Percentiles rank a stretch among this genome's conserved stretches.
These are phyloP conservation scores for Epichloe gansuensis DNA, from an alignment of 2,329 filamentous ascomycete species.

Conservation along the genomic window DNA sequence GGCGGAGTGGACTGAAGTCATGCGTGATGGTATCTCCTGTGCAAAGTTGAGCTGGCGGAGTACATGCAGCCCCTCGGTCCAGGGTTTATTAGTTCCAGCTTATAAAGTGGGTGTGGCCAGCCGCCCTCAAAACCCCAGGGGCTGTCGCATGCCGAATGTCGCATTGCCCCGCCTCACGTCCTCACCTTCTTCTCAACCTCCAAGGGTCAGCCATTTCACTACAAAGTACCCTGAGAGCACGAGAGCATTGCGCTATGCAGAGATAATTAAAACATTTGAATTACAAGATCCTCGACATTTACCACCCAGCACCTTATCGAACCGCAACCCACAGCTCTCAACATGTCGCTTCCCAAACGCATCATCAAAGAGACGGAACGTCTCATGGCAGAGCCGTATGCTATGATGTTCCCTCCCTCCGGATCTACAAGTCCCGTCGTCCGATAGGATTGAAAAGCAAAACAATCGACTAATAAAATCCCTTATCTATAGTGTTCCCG, in stretches of 20 bases:
- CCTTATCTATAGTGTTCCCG: conserved; percentile 57
- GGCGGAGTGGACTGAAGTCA: not conserved
- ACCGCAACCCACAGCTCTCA: conserved; percentile 1
- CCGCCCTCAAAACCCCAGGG: not conserved
- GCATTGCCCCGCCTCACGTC: conserved; percentile 8
- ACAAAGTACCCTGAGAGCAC: not conserved
- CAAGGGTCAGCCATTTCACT: not conserved
- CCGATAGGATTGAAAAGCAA: not conserved
- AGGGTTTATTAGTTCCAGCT: too few species aligned
- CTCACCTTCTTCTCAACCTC: not conserved
- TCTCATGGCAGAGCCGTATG: conserved; percentile 90
- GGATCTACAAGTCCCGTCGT: conserved; percentile 3
- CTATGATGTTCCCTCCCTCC: conserved; percentile 2
- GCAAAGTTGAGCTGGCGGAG: not conserved
- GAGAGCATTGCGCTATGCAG: not conserved
- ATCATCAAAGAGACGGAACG: conserved; percentile 98
- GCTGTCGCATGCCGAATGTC: conserved; percentile 7
- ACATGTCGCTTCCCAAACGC: conserved; percentile 77
- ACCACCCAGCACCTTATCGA: not conserved
- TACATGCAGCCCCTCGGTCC: not conserved
- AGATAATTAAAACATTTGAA: not conserved
- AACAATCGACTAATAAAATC: not conserved
- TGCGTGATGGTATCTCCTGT: not conserved
- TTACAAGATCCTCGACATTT: not conserved
- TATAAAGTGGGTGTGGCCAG: not conserved